Base-by-base conservation (phyloP, 331 rosid genomes). In the Spiraea crenata region DNA sequence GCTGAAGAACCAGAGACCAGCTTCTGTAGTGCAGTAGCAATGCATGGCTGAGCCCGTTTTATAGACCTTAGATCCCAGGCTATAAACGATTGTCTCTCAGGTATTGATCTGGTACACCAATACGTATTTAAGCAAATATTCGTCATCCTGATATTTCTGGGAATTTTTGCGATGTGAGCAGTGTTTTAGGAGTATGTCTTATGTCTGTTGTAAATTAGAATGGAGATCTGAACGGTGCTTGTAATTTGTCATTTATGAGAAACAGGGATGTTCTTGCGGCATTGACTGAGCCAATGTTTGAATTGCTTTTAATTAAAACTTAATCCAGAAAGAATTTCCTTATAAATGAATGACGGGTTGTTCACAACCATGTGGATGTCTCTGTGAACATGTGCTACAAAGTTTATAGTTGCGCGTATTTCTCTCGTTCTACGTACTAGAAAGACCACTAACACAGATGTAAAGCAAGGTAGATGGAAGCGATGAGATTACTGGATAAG, bases 1-100 rank as follows among this genome's bases (percentile, higher is more conserved):
- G 59, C 68, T 85, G 60, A 84, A 75, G 83, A 80, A 80, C 34
- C 81, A 71, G 61, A 77, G 67, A 47, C 67, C 80, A 76, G 76
- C 85, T 65, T 77, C 89, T 64, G 82, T 78, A 9, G 66, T 71
- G 31, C 65, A 74, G 69, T 68, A 52, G 67, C 65, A 38, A 48
- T 52, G 80, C 69, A 66, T 70, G 68, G 25, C 14, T 34, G 56
- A 54, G 65, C 38, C 5, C 61, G 66, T 64, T 72, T 34, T 38
- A 19, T 34, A 10, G 48, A 19, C 65, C 15, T 25, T 57, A 34
- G 34, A 41, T 37, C 49, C 6, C 5, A 15, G 50, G 73, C 63
- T 63, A n/a, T 42, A 9, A 44, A 76, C 69, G 70, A 77, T 75
- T 82, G 73, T 65, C 1, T 37, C 6, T 9, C 2, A 10, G 52